Evolutionary conservation across 1,139 yeast genomes (phyloP).

Genomic region (Blastobotrys ciferrii): DNA sequence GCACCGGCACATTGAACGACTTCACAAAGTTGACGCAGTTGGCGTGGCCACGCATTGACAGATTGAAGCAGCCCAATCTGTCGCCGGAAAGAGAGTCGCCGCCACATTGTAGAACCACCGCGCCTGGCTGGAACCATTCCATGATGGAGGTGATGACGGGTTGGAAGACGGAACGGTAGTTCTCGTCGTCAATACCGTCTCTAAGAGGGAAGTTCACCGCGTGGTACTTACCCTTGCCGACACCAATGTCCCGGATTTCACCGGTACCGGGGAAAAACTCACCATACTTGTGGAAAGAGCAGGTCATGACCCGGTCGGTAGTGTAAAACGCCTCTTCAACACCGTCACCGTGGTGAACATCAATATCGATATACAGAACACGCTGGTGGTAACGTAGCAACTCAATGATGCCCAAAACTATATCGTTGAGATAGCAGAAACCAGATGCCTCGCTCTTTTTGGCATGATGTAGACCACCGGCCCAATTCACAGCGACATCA

Average conservation of each 20-base stretch:
- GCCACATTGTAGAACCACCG: constrained; percentile 79
- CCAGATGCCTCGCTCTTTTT: constrained; percentile 95
- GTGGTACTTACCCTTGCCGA: constrained; percentile 84
- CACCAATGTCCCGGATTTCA: constrained; percentile 81
- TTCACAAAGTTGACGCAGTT: constrained; percentile 90
- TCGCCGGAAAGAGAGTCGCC: constrained; percentile 94
- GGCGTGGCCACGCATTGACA: constrained; percentile 92
- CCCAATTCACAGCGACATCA: constrained; percentile 94
- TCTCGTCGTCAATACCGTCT: constrained; percentile 90
- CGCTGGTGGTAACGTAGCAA: constrained; percentile 88
- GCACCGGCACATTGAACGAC: constrained; percentile 80
- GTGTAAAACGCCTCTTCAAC: constrained; percentile 97
- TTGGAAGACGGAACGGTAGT: constrained; percentile 82
- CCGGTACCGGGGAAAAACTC: constrained; percentile 98
- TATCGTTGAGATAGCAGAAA: constrained; percentile 88
- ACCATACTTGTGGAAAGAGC: constrained; percentile 95
- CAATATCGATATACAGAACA: constrained; percentile 93
- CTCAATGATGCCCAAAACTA: constrained; percentile 87
- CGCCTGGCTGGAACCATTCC: constrained; percentile 94
- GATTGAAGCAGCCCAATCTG: constrained; percentile 85
- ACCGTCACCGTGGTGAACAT: constrained; percentile 98
- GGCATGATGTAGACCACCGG: constrained; percentile 97
- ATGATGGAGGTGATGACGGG: constrained; percentile 77
- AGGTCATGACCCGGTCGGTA: constrained; percentile 96
- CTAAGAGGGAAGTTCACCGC: constrained; percentile 86